Evolutionary conservation across 768 basidiomycete genomes (phyloP).

Genomic region (Coprinopsis strossmayeri): DNA sequence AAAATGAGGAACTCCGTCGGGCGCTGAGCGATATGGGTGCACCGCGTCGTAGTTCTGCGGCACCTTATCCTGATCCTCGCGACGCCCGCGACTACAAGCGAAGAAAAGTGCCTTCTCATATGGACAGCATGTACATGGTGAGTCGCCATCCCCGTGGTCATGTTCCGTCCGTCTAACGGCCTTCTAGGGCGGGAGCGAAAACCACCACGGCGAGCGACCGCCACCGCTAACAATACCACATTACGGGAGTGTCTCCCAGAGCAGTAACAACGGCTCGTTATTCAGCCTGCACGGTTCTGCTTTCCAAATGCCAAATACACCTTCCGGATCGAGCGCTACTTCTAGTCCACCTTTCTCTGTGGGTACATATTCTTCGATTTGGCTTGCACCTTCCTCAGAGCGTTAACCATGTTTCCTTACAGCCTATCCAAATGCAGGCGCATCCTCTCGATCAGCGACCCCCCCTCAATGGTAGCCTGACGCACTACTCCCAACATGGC

Average conservation of each 20-base stretch:
- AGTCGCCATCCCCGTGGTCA: slow-evolving; percentile 9
- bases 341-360: slow-evolving; percentile 84
- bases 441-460: slow-evolving; percentile 44
- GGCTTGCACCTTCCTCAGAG: slow-evolving; percentile 27
- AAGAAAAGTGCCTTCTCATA: slow-evolving; percentile 43
- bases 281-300: slow-evolving; percentile 50
- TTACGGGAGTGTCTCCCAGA: slow-evolving; percentile 35
- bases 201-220: slow-evolving; percentile 27
- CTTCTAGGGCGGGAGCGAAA: neutral
- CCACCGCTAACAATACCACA: slow-evolving; percentile 62
- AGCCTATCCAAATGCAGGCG: slow-evolving; percentile 67
- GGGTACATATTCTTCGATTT: slow-evolving; percentile 50
- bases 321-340: slow-evolving; percentile 65
- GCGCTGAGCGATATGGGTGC: slow-evolving; percentile 48
- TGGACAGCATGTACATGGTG: slow-evolving; percentile 53
- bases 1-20: slow-evolving; percentile 70
- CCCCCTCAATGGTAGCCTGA: slow-evolving; percentile 30
- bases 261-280: slow-evolving; percentile 37
- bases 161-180: neutral
- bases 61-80: slow-evolving; percentile 43
- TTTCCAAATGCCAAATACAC: slow-evolving; percentile 65
- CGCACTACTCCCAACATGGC: slow-evolving; percentile 35
- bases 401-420: slow-evolving; percentile 34
- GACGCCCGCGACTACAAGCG: slow-evolving; percentile 57
- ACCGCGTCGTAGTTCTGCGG: slow-evolving; percentile 40